A percentile compares a stretch with the other conserved stretches of the same genome.
These are phyloP conservation scores for Podaxis sp. DNA, from an alignment of 768 basidiomycete genomes.

Conservation along the genomic window DNA sequence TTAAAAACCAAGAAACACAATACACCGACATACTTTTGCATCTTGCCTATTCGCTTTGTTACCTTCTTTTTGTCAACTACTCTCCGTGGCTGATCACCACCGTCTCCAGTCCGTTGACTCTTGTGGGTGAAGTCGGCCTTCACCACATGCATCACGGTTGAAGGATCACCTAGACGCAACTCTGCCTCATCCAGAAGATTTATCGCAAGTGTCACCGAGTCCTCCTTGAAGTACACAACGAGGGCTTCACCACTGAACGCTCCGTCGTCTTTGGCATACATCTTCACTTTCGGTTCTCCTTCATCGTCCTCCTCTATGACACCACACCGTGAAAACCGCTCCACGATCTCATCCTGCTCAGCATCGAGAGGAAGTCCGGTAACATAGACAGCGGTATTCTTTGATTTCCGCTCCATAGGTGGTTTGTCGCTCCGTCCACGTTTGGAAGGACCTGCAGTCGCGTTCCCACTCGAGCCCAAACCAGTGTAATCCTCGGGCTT, in stretches of 20 bases:
- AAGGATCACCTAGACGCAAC: constrained; percentile 76
- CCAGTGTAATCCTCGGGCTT: constrained; percentile 67
- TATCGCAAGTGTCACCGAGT: constrained; percentile 84
- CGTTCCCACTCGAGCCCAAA: constrained; percentile 37
- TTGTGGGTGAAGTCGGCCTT: constrained; percentile 83
- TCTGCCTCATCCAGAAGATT: constrained; percentile 91
- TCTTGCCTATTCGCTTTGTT: constrained; percentile 74
- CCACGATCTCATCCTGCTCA: constrained; percentile 71
- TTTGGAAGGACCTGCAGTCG: constrained; percentile 58
- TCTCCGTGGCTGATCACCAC: constrained; percentile 51
- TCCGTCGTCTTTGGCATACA: constrained; percentile 89
- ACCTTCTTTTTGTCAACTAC: constrained; percentile 78
- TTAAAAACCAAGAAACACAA: neutral
- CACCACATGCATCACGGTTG: constrained; percentile 70
- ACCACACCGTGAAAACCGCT: constrained; percentile 89
- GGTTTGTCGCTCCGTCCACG: constrained; percentile 60
- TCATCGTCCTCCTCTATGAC: constrained; percentile 90
- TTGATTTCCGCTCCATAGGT: constrained; percentile 62
- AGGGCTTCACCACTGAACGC: constrained; percentile 92
- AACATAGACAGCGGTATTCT: constrained; percentile 92
- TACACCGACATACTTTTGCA: constrained; percentile 67
- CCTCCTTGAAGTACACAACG: constrained; percentile 97
- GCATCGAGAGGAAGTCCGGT: constrained; percentile 79
- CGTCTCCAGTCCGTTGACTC: constrained; percentile 37
- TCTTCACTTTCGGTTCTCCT: constrained; percentile 92